These are phyloP conservation scores for Bocquillonia castaneifolia DNA, from an alignment of 441 rosid species.

Conservation along the genomic window DNA sequence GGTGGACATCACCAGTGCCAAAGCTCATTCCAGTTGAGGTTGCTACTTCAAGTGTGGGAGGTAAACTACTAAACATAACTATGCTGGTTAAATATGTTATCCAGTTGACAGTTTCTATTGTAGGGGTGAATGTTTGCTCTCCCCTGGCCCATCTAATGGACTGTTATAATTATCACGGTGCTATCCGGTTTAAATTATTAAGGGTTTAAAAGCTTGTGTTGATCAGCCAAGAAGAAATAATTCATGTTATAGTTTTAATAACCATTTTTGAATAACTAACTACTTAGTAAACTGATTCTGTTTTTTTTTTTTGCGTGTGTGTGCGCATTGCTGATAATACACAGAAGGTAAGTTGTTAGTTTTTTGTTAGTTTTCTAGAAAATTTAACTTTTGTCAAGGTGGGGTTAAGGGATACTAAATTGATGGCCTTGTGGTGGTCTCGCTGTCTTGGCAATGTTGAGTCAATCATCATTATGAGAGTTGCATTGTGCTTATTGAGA, in stretches of 20 bases:
- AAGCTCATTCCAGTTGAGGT: slow-evolving; percentile 40
- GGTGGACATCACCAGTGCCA: slow-evolving; percentile 58
- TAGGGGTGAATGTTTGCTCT: background rate
- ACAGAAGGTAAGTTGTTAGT: background rate
- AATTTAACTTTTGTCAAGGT: background rate
- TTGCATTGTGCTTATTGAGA: too few species aligned
- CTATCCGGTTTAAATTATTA: background rate
- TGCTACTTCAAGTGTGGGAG: slow-evolving; percentile 40
- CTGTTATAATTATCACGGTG: background rate
- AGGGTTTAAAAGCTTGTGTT: background rate
- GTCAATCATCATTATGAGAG: background rate
- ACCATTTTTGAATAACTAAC: background rate
- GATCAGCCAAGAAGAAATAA: background rate
- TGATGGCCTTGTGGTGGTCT: too few species aligned
- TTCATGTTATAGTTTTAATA: background rate
- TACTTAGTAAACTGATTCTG: background rate
- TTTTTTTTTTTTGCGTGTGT: too few species aligned
- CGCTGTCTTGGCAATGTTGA: background rate
- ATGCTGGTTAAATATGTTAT: background rate
- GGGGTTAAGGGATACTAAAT: background rate
- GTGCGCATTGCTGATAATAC: background rate
- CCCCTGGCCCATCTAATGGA: background rate
- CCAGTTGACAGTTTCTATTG: background rate
- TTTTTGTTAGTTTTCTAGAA: too few species aligned
- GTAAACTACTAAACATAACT: slow-evolving; percentile 27